Evolutionary conservation across 2,329 filamentous ascomycete species (phyloP).

Genomic region (Diaporthe sp.): DNA sequence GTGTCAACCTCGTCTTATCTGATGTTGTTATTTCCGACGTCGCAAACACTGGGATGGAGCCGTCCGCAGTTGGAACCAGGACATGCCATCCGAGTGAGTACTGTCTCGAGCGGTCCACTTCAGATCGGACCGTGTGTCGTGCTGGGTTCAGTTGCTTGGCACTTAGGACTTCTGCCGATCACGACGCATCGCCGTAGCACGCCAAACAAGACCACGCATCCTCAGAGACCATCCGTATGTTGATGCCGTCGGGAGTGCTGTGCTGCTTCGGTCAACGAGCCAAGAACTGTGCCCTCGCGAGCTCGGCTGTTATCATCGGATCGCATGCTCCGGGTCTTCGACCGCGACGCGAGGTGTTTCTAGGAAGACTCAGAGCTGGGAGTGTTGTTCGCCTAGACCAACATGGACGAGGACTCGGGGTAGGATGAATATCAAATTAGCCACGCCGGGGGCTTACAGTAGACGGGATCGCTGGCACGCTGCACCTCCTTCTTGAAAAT

Average conservation of each 20-base stretch:
- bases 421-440: background rate
- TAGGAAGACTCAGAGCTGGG: background rate
- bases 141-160: constrained; percentile 20
- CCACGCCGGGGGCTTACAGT: background rate
- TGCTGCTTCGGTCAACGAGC: background rate
- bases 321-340: background rate
- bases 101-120: background rate
- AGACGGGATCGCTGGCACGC: too few species aligned
- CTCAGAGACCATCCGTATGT: background rate
- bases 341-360: background rate
- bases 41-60: background rate
- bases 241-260: background rate
- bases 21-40: background rate
- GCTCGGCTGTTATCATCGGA: too few species aligned
- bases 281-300: background rate
- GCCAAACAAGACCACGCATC: background rate
- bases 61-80: background rate
- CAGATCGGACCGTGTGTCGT: constrained; percentile 20
- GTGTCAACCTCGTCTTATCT: background rate
- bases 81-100: background rate
- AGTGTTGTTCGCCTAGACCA: background rate
- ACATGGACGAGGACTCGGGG: background rate
- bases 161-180: background rate
- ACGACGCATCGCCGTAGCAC: background rate
- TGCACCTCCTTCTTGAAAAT: background rate